phyloP scores from a whole-genome alignment of 768 basidiomycete species.

The Naematelia aurantialba region DNA sequence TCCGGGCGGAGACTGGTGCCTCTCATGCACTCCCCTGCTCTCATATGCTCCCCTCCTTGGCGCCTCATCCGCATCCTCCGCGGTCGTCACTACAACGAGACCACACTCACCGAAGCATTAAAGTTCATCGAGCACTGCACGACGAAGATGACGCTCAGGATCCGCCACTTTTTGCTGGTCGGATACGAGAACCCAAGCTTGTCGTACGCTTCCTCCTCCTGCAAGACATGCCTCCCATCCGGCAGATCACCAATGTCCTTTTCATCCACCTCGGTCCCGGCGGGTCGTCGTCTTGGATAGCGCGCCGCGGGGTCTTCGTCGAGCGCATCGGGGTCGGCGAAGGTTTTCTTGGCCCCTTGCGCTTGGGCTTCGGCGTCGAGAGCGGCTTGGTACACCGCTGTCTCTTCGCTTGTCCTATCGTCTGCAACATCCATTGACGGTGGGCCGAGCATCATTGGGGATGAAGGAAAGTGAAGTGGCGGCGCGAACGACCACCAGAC shows the following conservation, averaged over 20 bases:
- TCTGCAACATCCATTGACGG: no score
- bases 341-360: background rate
- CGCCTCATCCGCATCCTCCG: conserved; percentile 10
- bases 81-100: background rate
- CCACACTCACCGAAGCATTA: conserved; percentile 7
- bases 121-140: conserved; percentile 27
- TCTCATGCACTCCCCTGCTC: no score
- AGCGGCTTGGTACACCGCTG: background rate
- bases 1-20: no score
- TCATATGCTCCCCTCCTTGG: no score
- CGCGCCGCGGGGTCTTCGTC: no score
- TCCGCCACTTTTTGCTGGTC: conserved; percentile 37
- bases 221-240: conserved; percentile 8
- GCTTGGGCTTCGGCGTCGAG: background rate
- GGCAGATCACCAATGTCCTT: conserved; percentile 1
- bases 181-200: conserved; percentile 22
- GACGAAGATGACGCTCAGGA: conserved; percentile 40
- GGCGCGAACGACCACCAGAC: no score
- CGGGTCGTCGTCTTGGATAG: no score
- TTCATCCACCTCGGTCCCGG: background rate
- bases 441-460: no score
- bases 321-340: no score
- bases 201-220: conserved; percentile 29
- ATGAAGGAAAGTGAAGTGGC: no score
- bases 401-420: background rate